A percentile compares a stretch with the other conserved stretches of the same genome.
These are phyloP conservation scores for Mortierella sp. DNA, from an alignment of 371 early-diverging fungal species.

Conservation along the genomic window DNA sequence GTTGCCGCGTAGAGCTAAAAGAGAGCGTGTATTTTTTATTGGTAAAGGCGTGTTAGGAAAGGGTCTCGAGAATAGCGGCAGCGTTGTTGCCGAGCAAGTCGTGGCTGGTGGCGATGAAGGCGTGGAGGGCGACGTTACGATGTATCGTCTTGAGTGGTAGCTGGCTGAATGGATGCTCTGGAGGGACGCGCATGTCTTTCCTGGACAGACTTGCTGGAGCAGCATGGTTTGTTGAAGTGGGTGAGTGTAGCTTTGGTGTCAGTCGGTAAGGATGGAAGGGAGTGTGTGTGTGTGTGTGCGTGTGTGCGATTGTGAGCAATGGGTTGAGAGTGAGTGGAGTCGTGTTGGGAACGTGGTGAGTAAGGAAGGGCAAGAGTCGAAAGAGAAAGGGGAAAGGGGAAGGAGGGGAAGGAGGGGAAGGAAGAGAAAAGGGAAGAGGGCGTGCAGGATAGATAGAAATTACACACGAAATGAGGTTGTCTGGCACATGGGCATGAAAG, in stretches of 20 bases:
- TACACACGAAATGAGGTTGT: no score
- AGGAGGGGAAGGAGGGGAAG: background rate
- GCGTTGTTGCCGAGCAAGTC: background rate
- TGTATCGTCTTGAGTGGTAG: constrained; percentile 64
- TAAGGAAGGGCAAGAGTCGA: background rate
- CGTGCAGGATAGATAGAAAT: no score
- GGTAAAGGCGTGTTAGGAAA: background rate
- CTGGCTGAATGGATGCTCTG: constrained; percentile 68
- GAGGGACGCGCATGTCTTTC: constrained; percentile 69
- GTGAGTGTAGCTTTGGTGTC: background rate
- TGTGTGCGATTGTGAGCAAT: background rate
- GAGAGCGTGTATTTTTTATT: background rate
- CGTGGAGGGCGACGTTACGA: constrained; percentile 59
- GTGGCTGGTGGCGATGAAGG: background rate
- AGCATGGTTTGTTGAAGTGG: constrained; percentile 59
- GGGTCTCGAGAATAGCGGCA: background rate
- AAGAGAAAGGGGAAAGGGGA: background rate
- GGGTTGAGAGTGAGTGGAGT: background rate
- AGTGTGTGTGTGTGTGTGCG: background rate
- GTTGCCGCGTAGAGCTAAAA: constrained; percentile 51
- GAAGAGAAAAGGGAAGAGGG: no score
- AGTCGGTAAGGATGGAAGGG: background rate
- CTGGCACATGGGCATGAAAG: no score
- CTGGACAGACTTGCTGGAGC: constrained; percentile 74
- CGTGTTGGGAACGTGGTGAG: background rate